Base-by-base conservation (phyloP, 2,329 filamentous ascomycete species). In the Annulohypoxylon truncatum region DNA sequence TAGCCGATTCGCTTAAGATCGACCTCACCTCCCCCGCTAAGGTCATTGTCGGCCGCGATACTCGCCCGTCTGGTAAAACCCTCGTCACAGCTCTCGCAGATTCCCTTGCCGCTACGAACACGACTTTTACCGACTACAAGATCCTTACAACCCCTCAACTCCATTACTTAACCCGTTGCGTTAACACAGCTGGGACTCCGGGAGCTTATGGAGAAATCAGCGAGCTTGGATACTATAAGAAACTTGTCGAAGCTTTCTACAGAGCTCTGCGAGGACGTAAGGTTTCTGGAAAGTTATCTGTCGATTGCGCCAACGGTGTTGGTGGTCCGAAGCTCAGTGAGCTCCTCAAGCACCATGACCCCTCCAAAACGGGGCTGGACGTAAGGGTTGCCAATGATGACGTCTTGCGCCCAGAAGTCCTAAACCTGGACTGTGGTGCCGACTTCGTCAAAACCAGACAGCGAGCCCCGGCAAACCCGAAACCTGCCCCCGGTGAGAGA, bases 371-470 rank as follows among this genome's bases (percentile, higher is more conserved):
- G 50, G 87, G 87, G 20, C 82, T 97, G 56, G 89, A 97, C 61
- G 90, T 97, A 81, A 93, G 91, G 78, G 87, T 98, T 55, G 88
- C 95, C 80, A 98, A 98, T 74, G 94, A 98, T 79, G 92, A 97
- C 78, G 93, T 97, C 28, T 88, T 97, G 73, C 92, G 94, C 70
- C 92, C 95, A 2, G 94, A 97, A 77, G 87, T 91, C 59, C 84
- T 99, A 72, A 99, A 99, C 80, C 87, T 92, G 28, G 93, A 97
- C 89, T 97, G 92, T 76, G 96, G 96, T 79, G 96, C 96, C 76
- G 96, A 99, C 81, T 98, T 89, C 74, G 96, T 99, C 80, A 99
- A 99, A 84, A 98, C 96, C 15, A 93, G 93, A 81, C 96, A 99
- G 83, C 89, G 94, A 69, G 92, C 93, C 64, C 96, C 96, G 54